A percentile compares a stretch with the other conserved stretches of the same genome.
phyloP scores from a whole-genome alignment of 1,284 basidiomycete genomes.

The Serendipita sp. region DNA sequence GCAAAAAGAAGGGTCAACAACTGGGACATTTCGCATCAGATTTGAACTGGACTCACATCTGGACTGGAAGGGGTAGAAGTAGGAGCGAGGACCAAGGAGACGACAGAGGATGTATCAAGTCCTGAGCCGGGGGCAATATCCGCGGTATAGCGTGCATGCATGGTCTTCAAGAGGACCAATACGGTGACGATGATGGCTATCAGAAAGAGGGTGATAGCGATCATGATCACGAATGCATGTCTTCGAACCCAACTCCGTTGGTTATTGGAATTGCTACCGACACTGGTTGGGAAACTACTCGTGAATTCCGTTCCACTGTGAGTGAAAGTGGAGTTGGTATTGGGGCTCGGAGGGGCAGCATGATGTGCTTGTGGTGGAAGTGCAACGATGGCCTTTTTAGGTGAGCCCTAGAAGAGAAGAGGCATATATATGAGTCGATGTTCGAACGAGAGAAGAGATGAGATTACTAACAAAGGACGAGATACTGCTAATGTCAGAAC shows the following conservation, averaged over 20 bases:
- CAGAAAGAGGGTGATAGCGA: background rate
- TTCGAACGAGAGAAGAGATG: background rate
- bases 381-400: background rate
- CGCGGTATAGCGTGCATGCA: background rate
- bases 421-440: background rate
- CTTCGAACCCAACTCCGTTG: background rate
- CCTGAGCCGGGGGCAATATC: too few relatives aligned
- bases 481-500: background rate
- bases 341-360: background rate
- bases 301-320: conserved; percentile 3
- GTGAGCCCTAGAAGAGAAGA: background rate
- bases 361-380: background rate
- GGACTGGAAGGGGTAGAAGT: too few relatives aligned
- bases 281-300: background rate
- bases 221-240: conserved; percentile 1
- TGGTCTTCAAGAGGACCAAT: background rate
- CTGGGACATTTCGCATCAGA: too few relatives aligned
- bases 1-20: too few relatives aligned
- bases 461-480: background rate
- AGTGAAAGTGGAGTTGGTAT: background rate
- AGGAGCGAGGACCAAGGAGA: too few relatives aligned
- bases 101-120: too few relatives aligned
- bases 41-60: too few relatives aligned
- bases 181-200: background rate
- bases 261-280: background rate